A percentile compares a stretch with the other conserved stretches of the same genome.
phyloP scores from a whole-genome alignment of 345 rosid species.

The Salix arbutifolia region DNA sequence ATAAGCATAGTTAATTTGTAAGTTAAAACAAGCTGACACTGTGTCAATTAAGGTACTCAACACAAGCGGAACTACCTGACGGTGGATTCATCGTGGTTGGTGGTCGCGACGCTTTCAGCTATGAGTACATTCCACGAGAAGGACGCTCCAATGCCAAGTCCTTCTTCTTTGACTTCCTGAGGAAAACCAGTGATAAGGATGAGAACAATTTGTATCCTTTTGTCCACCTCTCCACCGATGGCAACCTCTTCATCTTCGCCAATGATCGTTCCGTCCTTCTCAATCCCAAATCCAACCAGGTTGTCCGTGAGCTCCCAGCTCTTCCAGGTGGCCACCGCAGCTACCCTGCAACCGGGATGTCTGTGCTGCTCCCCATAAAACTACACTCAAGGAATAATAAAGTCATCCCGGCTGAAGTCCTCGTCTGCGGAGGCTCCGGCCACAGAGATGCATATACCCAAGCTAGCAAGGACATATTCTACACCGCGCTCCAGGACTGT shows the following conservation, averaged over 20 bases:
- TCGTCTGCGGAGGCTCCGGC: slow-evolving; percentile 57
- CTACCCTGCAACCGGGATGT: slow-evolving; percentile 70
- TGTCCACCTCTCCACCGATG: slow-evolving; percentile 70
- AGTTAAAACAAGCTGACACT: not conserved
- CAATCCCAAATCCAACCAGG: slow-evolving; percentile 37
- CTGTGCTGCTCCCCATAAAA: slow-evolving; percentile 55
- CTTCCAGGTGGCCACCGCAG: slow-evolving; percentile 73
- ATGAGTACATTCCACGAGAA: slow-evolving; percentile 65
- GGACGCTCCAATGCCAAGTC: slow-evolving; percentile 43
- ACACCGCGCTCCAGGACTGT: slow-evolving; percentile 54
- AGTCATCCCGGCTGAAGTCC: slow-evolving; percentile 41
- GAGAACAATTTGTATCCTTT: slow-evolving; percentile 89
- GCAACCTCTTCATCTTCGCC: slow-evolving; percentile 76
- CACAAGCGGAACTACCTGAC: slow-evolving; percentile 68
- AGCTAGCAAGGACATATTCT: slow-evolving; percentile 27
- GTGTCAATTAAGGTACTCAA: slow-evolving; percentile 21
- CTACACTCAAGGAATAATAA: slow-evolving; percentile 22
- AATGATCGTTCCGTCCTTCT: slow-evolving; percentile 68
- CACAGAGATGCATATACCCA: slow-evolving; percentile 34
- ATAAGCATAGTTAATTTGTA: no score
- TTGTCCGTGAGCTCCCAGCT: slow-evolving; percentile 57
- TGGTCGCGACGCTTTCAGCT: slow-evolving; percentile 66
- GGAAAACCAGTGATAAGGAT: slow-evolving; percentile 37
- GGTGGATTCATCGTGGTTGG: slow-evolving; percentile 73
- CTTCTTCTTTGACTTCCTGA: slow-evolving; percentile 41